Conservation (phyloP, 2,329 filamentous ascomycete species). For the Calonectria leucothoes region DNA sequence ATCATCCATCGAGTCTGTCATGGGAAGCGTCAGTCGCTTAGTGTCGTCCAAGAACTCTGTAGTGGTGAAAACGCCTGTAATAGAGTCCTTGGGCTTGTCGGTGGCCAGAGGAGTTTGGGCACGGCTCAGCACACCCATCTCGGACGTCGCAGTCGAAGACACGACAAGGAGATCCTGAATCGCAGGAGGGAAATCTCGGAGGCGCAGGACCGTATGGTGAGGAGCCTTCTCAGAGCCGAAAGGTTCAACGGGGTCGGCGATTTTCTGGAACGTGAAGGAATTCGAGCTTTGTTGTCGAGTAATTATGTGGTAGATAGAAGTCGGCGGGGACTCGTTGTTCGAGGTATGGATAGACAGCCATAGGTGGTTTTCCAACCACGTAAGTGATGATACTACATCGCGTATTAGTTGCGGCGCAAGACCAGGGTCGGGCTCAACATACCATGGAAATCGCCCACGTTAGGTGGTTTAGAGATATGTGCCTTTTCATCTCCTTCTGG, state of each 20-base stretch:
- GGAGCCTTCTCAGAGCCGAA: constrained; percentile 75
- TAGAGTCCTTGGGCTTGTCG: constrained; percentile 68
- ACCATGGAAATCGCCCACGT: constrained; percentile 76
- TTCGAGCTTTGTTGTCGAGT: constrained; percentile 68
- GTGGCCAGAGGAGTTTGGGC: constrained; percentile 75
- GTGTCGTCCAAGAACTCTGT: constrained; percentile 80
- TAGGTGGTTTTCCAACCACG: constrained; percentile 89
- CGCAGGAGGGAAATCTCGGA: constrained; percentile 84
- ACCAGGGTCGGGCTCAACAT: constrained; percentile 47
- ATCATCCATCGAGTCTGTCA: constrained; percentile 67
- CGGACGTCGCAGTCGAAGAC: constrained; percentile 81
- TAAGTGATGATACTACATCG: constrained; percentile 77
- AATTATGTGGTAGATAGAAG: constrained; percentile 84
- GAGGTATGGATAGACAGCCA: constrained; percentile 86
- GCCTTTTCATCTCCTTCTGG: constrained; percentile 82
- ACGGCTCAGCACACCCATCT: constrained; percentile 82
- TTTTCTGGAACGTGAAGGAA: constrained; percentile 77
- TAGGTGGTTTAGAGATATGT: constrained; percentile 81
- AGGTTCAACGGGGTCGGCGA: constrained; percentile 79
- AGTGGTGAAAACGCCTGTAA: constrained; percentile 77
- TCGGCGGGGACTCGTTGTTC: constrained; percentile 66
- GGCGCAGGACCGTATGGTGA: constrained; percentile 80
- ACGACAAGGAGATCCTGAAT: constrained; percentile 86
- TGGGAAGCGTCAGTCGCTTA: constrained; percentile 79
- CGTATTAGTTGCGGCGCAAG: not conserved